Evolutionary conservation across 139 green algal species (phyloP).

Genomic region (Chlamydomonas asymmetrica): DNA sequence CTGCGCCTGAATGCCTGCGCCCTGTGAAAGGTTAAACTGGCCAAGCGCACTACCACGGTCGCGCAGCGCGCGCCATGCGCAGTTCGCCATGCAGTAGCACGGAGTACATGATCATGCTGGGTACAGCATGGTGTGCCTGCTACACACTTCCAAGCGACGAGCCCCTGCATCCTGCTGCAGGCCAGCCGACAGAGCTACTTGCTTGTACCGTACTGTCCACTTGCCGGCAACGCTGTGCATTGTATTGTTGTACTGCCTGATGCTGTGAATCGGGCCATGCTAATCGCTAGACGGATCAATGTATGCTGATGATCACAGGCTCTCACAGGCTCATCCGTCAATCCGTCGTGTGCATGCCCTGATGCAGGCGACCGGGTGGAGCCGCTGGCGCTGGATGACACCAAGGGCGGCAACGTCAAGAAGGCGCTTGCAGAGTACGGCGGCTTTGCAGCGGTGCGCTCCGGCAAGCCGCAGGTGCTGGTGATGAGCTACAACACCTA

Average conservation of each 20-base stretch:
- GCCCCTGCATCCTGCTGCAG: no score
- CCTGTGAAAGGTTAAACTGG: constrained; percentile 17
- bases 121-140: no score
- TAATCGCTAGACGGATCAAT: no score
- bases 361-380: constrained; percentile 57
- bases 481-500: constrained; percentile 43
- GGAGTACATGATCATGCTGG: no score
- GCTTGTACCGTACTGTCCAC: no score
- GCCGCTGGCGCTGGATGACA: constrained; percentile 69
- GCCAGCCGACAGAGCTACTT: no score
- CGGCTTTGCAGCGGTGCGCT: not conserved
- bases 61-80: not conserved
- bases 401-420: constrained; percentile 44
- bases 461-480: constrained; percentile 36
- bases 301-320: no score
- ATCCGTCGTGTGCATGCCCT: not conserved
- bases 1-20: not conserved
- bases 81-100: no score
- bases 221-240: no score
- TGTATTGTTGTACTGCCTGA: no score
- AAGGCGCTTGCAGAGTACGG: constrained; percentile 31
- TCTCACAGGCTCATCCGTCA: not conserved
- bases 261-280: no score
- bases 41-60: constrained; percentile 4
- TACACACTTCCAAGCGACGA: no score